Base-by-base conservation (phyloP, 768 basidiomycete genomes). In the Tulasnella sp. region DNA sequence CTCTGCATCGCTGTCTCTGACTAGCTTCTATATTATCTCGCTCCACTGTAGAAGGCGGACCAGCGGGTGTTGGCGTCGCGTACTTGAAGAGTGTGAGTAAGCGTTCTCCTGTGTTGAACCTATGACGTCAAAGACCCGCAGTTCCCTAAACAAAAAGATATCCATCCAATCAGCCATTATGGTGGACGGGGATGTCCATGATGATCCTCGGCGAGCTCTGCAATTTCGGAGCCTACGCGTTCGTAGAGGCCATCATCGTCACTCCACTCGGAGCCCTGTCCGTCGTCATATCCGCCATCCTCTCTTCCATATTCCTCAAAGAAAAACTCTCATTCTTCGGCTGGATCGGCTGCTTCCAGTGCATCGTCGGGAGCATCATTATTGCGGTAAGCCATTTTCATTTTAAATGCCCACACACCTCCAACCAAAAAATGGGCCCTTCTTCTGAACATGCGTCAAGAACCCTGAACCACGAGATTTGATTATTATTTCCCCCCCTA, bases 231-330 rank as follows among this genome's bases (percentile, higher is more conserved):
- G 84, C 84, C 48, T 92, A 93, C 67, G 88, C 92, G 4, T 92
- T 93, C 69, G 84, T 88, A 24, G 85, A 91, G 68, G 91, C 91
- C 25, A 85, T 98, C 65, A 82, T 97, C 61, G 96, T 98, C 62
- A 98, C 94, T 34, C 96, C 94, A 2, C 81, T 99, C 65, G 94
- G 94, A 42, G 92, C 93, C 5, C 79, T 99, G 56, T 92, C 92
- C 19, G 96, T 99, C 64, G 96, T 99, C 63, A 77, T 98, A 63
- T 94, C 85, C 69, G 92, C 93, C 51, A 85, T 94, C 30, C 74
- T 97, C 17, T 93, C 93, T 10, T 92, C 90, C 38, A 76, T 94
- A 64, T 89, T 98, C 74, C 84, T 99, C 66, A 83, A 93, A 48
- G 94, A 97, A 70, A 89, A 77, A 55, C 80, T 99, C 45, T 87